These are phyloP conservation scores for Leccinum rimulosum DNA, from an alignment of 768 basidiomycete species.

Conservation along the genomic window DNA sequence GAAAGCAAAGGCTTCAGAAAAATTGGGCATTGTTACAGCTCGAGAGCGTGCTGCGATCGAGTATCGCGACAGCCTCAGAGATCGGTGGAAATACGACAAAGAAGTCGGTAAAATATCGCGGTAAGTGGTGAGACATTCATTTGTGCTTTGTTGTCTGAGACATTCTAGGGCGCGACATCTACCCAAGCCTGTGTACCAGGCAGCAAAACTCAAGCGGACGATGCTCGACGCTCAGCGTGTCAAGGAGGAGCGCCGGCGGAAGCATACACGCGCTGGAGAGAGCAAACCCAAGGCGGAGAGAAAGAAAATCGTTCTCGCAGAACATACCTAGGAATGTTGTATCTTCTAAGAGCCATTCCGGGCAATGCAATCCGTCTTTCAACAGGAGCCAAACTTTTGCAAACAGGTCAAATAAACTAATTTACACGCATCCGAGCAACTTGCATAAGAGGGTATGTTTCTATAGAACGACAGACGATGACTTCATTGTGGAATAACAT, in stretches of 20 bases:
- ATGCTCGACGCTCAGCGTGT: slow-evolving; percentile 88
- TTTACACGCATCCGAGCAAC: slow-evolving; percentile 2
- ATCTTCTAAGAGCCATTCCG: slow-evolving; percentile 11
- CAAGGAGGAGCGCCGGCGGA: slow-evolving; percentile 91
- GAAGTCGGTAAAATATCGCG: slow-evolving; percentile 80
- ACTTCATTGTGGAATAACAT: slow-evolving; percentile 28
- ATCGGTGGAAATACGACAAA: slow-evolving; percentile 83
- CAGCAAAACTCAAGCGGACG: slow-evolving; percentile 81
- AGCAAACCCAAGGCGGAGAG: slow-evolving; percentile 88
- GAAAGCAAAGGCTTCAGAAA: slow-evolving; percentile 92
- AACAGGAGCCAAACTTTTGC: neutral
- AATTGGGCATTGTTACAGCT: slow-evolving; percentile 86
- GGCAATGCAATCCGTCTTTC: slow-evolving; percentile 8
- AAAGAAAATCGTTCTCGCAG: slow-evolving; percentile 80
- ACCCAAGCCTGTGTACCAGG: slow-evolving; percentile 89
- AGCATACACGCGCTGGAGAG: slow-evolving; percentile 83
- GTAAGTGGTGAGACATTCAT: slow-evolving; percentile 41
- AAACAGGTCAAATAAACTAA: neutral
- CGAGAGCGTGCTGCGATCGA: slow-evolving; percentile 90
- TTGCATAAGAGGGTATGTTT: slow-evolving; percentile 3
- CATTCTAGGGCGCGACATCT: slow-evolving; percentile 67
- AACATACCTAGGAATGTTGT: slow-evolving; percentile 49
- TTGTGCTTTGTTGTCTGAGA: slow-evolving; percentile 3
- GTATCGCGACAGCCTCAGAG: slow-evolving; percentile 84
- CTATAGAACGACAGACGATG: neutral